Base-by-base conservation (phyloP, 805 yeast species). In the Barnettozyma salicaria region DNA sequence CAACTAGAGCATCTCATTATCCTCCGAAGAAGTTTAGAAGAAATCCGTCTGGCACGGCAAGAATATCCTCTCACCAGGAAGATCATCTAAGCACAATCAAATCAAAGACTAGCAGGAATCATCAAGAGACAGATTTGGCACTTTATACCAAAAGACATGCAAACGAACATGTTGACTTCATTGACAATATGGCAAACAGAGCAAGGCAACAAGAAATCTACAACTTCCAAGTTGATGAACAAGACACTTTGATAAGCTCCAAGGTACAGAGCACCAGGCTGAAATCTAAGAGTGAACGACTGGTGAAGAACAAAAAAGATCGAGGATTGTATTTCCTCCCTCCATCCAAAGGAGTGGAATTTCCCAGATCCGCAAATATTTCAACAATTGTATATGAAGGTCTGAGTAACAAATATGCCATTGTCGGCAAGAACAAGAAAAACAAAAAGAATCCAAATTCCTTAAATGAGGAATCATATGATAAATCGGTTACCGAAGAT, bases 381-480 rank as follows among this genome's bases (percentile, higher is more conserved):
- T 43, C 53, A 2, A 50, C 54, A 2, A 37, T 43, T 3, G 43
- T 52, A 2, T 34, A 24, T 33, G 56, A 52, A 35, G 42, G 47
- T 3, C 7, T 46, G 17, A 41, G 52, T 26, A 35, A 41, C 13
- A 45, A 42, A 18, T 49, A 41, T 28, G 48, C 55, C 4, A 13
- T 49, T 4, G 32, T 51, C 3, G 31, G 30, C 4, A 41, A 25
- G 20, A 40, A 31, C 4, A 41, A 25, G 20, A 40, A 38, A 17
- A 27, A 19, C 8, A 21, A 36, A 23, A 10, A 24, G 12, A 29
- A 27, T 19, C 7, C 22, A 19, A 23, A 13, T 4, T 29, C 20
- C 4, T 30, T 29, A 13, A 34, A 40, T 12, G 44, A 39, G 14
- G 36, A 36, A 14, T 17, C 19, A 2, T 7, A 29, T 8, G n/a